Percentiles rank a stretch among this genome's conserved stretches.
Evolutionary conservation across 345 rosid species (phyloP).

Genomic region (Euphorbia lathyris): DNA sequence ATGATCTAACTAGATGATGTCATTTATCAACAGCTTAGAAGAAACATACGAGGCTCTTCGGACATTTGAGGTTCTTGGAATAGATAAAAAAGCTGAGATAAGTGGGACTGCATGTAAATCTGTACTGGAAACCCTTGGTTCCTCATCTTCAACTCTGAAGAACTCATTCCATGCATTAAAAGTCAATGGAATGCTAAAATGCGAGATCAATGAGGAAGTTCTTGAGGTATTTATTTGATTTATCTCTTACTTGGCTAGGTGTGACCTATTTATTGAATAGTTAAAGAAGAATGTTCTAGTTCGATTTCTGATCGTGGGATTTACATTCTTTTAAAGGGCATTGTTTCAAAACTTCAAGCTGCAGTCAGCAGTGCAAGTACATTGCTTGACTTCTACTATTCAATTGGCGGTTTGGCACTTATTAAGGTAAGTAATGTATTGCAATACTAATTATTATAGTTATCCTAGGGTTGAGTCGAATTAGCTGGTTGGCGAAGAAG

Average conservation of each 20-base stretch:
- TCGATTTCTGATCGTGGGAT: not conserved
- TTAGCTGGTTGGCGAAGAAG: not conserved
- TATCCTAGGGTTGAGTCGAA: not conserved
- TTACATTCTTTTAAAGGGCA: constrained; percentile 42
- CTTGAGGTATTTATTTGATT: constrained; percentile 48
- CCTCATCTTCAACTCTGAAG: constrained; percentile 55
- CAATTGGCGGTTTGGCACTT: constrained; percentile 67
- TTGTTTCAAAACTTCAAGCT: constrained; percentile 60
- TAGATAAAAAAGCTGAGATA: constrained; percentile 50
- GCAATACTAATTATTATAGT: not conserved
- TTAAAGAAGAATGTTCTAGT: not conserved
- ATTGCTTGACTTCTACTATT: constrained; percentile 70
- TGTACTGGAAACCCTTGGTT: constrained; percentile 46
- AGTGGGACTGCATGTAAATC: constrained; percentile 44
- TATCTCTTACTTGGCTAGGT: not conserved
- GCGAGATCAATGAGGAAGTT: constrained; percentile 40
- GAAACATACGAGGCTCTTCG: constrained; percentile 78
- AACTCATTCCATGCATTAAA: constrained; percentile 69
- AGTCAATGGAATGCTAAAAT: constrained; percentile 60
- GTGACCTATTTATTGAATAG: not conserved
- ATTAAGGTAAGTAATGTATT: constrained; percentile 59
- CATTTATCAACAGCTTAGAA: constrained; percentile 47
- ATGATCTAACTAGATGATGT: not conserved
- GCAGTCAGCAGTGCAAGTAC: constrained; percentile 57
- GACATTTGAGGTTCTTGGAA: constrained; percentile 72